Base-by-base conservation (phyloP, 768 basidiomycete species). In the Leucosporidium yakuticum region DNA sequence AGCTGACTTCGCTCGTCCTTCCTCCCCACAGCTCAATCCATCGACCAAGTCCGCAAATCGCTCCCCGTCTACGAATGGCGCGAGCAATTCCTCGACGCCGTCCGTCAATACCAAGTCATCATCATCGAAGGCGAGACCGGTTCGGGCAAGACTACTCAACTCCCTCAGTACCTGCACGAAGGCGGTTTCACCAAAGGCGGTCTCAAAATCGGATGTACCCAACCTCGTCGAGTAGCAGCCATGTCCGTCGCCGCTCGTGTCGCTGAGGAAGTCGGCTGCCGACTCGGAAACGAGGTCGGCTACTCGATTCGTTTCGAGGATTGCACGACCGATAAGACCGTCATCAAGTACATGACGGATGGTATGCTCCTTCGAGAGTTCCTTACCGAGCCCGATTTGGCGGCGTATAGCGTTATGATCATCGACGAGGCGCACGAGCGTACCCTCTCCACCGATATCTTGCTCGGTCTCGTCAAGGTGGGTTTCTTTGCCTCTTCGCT, bases 291-390 rank as follows among this genome's bases (percentile, higher is more conserved):
- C 74, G 95, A 98, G 80, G 96, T 99, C 60, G 96, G 96, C n/a
- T 99, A 99, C 79, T 95, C 94, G 44, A 99, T 99, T 74, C 91
- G 96, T 39, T 99, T 99, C 80, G 96, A 99, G 80, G 96, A 99
- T 79, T 96, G 93, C 79, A 99, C 96, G 25, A 96, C 91, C 81
- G 93, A 98, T 83, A 97, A 96, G 82, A 99, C 96, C 6, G 88
- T 94, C 54, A 83, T 99, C 76, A 98, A 99, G 80, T 99, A 99
- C 80, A 76, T 99, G 96, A 99, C 96, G 54, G 96, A 99, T 76
- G 96, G 96, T 44, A 98, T 99, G 96, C 83, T 99, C 32, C 81
- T 98, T 55, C 85, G 96, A 76, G 93, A 98, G 79, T 98, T 98
- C 79, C 80, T 99, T 76, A 98, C 96, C 15, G 96, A 99, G 78